phyloP scores from a whole-genome alignment of 2,329 filamentous ascomycete species.

The Epichloe elymi region DNA sequence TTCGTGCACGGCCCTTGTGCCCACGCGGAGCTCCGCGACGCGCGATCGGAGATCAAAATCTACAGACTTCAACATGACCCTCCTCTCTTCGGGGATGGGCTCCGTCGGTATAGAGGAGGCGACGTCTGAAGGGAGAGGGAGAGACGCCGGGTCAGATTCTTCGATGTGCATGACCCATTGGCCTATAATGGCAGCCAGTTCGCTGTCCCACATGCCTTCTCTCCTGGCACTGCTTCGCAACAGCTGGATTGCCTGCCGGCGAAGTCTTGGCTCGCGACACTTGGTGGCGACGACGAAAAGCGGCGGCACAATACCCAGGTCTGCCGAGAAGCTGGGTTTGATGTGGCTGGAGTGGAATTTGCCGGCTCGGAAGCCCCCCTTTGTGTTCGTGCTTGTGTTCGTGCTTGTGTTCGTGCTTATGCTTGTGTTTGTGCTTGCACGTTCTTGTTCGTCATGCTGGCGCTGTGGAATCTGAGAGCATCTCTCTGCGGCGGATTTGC shows the following conservation, averaged over 20 bases:
- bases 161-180: conserved; percentile 43
- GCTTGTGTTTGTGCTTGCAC: not conserved
- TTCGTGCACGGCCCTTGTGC: conserved; percentile 37
- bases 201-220: conserved; percentile 59
- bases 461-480: conserved; percentile 32
- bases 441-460: conserved; percentile 20
- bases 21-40: conserved; percentile 36
- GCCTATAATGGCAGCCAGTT: conserved; percentile 41
- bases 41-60: conserved; percentile 43
- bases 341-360: conserved; percentile 36
- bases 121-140: too few relatives aligned
- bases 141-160: conserved; percentile 25
- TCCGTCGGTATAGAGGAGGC: conserved; percentile 4
- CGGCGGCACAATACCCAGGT: conserved; percentile 50
- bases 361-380: conserved; percentile 28
- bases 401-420: conserved; percentile 16
- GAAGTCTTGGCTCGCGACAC: conserved; percentile 43
- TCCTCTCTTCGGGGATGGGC: conserved; percentile 36
- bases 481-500: conserved; percentile 31
- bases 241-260: conserved; percentile 48
- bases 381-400: conserved; percentile 1
- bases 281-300: conserved; percentile 55
- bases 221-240: conserved; percentile 45
- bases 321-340: conserved; percentile 50
- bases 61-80: conserved; percentile 42